phyloP scores from a whole-genome alignment of 257 asterid genomes.

The Jacaranda copaia region DNA sequence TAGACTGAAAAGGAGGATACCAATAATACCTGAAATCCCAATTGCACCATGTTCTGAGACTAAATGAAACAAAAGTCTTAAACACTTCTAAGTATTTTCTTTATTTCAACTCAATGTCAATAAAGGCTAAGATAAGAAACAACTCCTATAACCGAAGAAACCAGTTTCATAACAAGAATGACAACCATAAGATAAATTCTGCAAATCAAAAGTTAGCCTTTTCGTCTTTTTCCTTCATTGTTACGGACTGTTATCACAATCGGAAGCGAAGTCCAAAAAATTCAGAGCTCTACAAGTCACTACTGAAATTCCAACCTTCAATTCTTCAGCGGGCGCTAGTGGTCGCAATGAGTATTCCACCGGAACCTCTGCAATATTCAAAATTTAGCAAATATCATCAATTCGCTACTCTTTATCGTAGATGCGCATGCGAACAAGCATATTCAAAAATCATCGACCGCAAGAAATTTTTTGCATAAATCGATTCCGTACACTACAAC shows the following conservation, averaged over 20 bases:
- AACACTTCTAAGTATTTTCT: constrained; percentile 22
- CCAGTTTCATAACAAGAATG: constrained; percentile 1
- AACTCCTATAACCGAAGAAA: constrained; percentile 6
- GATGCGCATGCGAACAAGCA: constrained; percentile 30
- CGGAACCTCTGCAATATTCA: constrained; percentile 67
- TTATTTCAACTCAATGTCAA: constrained; percentile 2
- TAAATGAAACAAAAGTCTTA: neutral
- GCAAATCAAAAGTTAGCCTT: neutral
- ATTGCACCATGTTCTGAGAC: constrained; percentile 8
- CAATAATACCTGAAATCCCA: constrained; percentile 10
- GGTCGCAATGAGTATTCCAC: constrained; percentile 63
- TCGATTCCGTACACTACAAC: neutral
- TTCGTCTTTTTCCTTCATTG: constrained; percentile 10
- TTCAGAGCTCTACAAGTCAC: constrained; percentile 8
- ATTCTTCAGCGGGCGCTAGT: constrained; percentile 37
- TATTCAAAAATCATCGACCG: neutral
- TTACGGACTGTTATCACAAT: neutral
- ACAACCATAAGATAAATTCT: constrained; percentile 9
- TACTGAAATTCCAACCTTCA: constrained; percentile 56
- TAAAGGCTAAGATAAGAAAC: constrained; percentile 22
- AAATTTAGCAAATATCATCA: constrained; percentile 36
- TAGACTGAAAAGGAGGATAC: neutral
- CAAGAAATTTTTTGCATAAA: neutral
- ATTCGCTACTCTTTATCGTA: neutral
- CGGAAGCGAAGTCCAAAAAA: neutral